Percentiles rank a stretch among this genome's conserved stretches.
phyloP scores from a whole-genome alignment of 1,284 basidiomycete species.

The Jaminaea rosea region DNA sequence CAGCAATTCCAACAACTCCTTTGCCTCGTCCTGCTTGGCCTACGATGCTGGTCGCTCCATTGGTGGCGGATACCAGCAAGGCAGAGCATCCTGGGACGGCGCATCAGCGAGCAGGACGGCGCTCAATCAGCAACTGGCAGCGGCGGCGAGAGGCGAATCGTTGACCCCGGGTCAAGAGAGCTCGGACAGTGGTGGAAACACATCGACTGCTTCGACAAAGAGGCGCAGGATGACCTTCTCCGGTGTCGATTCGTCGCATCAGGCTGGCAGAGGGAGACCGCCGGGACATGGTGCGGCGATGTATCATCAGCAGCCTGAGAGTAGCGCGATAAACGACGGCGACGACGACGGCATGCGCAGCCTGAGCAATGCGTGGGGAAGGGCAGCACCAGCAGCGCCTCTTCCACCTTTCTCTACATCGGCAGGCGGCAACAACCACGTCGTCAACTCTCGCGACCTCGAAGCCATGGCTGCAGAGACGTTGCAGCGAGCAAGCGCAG shows the following conservation, averaged over 20 bases:
- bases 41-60: not conserved
- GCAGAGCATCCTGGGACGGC: not conserved
- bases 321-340: too few species aligned
- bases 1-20: too few species aligned
- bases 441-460: slow-evolving; percentile 1
- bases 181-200: not conserved
- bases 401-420: not conserved
- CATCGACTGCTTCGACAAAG: slow-evolving; percentile 4
- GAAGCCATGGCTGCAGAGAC: slow-evolving; percentile 1
- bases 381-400: not conserved
- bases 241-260: slow-evolving; percentile 11
- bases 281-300: slow-evolving; percentile 5
- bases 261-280: not conserved
- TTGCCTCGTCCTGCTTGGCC: too few species aligned
- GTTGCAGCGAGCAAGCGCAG: not conserved
- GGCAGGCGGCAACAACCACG: not conserved
- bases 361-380: not conserved
- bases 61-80: not conserved
- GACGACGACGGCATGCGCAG: not conserved
- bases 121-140: not conserved
- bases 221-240: slow-evolving; percentile 22
- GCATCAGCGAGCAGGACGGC: not conserved
- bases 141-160: not conserved
- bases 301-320: too few species aligned
- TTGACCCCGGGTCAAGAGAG: not conserved